Base-by-base conservation (phyloP, 495 filamentous ascomycete species). In the Aspergillus carlsbadensis region DNA sequence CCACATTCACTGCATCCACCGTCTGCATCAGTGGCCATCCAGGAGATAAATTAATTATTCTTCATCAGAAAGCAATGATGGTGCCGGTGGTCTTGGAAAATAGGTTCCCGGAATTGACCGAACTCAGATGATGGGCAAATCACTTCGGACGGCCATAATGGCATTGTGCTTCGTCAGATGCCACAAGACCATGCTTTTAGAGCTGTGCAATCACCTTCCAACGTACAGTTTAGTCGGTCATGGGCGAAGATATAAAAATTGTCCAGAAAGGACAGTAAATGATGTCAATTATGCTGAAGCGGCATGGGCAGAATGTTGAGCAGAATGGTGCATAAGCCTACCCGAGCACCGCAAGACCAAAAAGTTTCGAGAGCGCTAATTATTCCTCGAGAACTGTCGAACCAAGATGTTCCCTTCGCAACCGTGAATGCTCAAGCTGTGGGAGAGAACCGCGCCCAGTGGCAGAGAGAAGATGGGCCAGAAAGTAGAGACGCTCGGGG, bases 1-100 rank as follows among this genome's bases (percentile, higher is more conserved):
- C 72, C 70, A 73, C 72, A 62, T 59, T 55, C 39, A 22, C 44
- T 61, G 60, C 60, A 61, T 56, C 60, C 54, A 58, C 52, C 43
- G 11, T 56, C 45, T 57, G 53, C 58, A 54, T 61, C 41, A 34
- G 42, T 14, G 45, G 43, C 34, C 58, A 43, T 65, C 51, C 26
- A 42, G 24, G 20, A 22, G 13, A 24, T 35, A 4, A 45, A 31
- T 10, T 41, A 20, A 37, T 39, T 22, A 14, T 42, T n/a, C 2
- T 22, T 42, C 10, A 5, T 15, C 8, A 40, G 5, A 24, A 51
- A 53, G 31, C 43, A 31, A 36, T 36, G 34, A 53, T 39, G 31
- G 40, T 45, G 39, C 29, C 47, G 51, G 54, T 65, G 45, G 18
- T 47, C 17, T 3, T 48, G 55, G 53, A 41, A 40, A 33, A 18